These are phyloP conservation scores for Caryopteris hybrid DNA, from an alignment of 305 asterid species.

Conservation along the genomic window DNA sequence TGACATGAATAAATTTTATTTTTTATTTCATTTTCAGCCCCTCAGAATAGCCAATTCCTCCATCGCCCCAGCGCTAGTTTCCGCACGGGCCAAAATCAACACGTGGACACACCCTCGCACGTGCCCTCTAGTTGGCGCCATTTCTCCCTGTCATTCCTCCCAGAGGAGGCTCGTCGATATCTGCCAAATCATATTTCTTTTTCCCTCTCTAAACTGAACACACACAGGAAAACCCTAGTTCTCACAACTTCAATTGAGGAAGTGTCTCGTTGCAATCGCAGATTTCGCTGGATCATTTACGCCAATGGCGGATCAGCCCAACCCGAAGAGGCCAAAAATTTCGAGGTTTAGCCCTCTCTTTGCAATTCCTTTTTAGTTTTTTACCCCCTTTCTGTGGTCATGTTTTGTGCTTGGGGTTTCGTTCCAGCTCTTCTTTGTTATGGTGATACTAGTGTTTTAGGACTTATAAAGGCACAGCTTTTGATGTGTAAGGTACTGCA, in stretches of 20 bases:
- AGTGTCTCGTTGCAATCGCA: neutral
- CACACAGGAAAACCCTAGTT: constrained; percentile 28
- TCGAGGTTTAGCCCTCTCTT: constrained; percentile 26
- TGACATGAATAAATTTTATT: no score
- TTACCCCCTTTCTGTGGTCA: neutral
- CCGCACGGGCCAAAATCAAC: neutral
- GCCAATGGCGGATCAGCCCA: constrained; percentile 33
- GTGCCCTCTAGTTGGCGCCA: constrained; percentile 32
- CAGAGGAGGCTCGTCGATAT: neutral
- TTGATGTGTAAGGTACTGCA: constrained; percentile 6
- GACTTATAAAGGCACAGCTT: constrained; percentile 12
- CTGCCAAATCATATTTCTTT: neutral
- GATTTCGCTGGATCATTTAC: neutral
- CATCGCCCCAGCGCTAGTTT: no score
- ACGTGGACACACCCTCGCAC: constrained; percentile 6
- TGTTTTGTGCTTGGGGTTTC: neutral
- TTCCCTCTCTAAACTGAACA: neutral
- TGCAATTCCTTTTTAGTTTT: neutral
- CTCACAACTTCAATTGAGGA: neutral
- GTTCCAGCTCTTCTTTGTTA: neutral
- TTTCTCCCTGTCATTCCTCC: no score
- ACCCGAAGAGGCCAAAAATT: constrained; percentile 34
- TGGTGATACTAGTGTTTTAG: neutral
- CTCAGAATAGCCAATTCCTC: neutral
- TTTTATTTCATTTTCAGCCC: no score